Evolutionary conservation across 306 rosid genomes (phyloP), one percentile per base, ranked within the genome.

Genomic region (Citrullus amarus): DNA sequence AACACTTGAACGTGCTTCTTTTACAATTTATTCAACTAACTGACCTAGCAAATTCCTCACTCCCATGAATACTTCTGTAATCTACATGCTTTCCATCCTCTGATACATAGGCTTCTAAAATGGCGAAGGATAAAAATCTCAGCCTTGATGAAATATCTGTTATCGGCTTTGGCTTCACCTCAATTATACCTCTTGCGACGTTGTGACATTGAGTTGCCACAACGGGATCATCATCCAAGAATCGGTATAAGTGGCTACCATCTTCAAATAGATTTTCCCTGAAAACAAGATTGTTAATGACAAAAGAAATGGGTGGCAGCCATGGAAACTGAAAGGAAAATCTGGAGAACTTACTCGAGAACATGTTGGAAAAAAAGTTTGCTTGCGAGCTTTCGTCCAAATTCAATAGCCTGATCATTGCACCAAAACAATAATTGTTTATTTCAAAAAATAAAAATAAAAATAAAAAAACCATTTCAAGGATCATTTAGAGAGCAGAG

Each of bases 31-130:
- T 18, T 67, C 53, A n/a, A 80, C 58, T 76, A 80, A 81, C 81
- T 32, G 76, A 92, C 98, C 98, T 95, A 80, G 97, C 92, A 53
- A 92, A 94, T 87, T 94, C 98, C 82, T 92, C 98, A 79, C 97
- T 92, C 81, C 92, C 90, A 78, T 87, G 96, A 75, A 92, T 81
- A 80, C 89, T 92, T 51, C 90, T 77, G 81, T 92, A 94, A 80
- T 91, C 95, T 86, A 94, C 88, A 66, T 80, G 91, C 43, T 76
- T 84, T 78, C 98, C 92, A 74, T 89, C 90, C 79, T 85, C 93
- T 60, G 87, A 89, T 81, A 59, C 86, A 85, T 91, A 95, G 84
- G 97, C 95, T 82, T 95, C 98, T 79, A 89, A 78, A 79, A 95
- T 87, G 80, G 96, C 98, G 78, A 43, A 74, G 54, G 86, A 86